These are phyloP conservation scores for Xylariaceae sp. DNA, from an alignment of 2,329 filamentous ascomycete genomes.

Conservation along the genomic window DNA sequence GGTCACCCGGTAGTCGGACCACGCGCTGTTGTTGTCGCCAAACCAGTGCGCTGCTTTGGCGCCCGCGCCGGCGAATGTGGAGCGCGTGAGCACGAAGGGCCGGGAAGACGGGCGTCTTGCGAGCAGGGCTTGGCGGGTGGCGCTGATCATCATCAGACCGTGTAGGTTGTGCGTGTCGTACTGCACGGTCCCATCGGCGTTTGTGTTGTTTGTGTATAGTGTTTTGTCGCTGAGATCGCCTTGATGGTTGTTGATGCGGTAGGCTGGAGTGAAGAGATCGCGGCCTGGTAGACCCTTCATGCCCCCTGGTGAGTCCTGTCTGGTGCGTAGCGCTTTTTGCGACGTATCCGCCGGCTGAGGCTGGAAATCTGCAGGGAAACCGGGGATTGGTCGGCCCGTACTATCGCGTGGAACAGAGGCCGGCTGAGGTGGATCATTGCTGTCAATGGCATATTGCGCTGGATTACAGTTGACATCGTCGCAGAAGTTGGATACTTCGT, in stretches of 20 bases:
- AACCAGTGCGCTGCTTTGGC: constrained; percentile 56
- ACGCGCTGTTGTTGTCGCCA: constrained; percentile 53
- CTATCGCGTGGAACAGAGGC: constrained; percentile 55
- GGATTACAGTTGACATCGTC: constrained; percentile 29
- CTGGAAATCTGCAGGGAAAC: constrained; percentile 66
- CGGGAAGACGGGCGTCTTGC: constrained; percentile 59
- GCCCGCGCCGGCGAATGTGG: constrained; percentile 68
- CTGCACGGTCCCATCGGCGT: constrained; percentile 62
- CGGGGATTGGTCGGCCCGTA: constrained; percentile 52
- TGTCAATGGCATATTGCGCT: constrained; percentile 8
- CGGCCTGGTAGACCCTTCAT: constrained; percentile 61
- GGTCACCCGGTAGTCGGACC: constrained; percentile 55
- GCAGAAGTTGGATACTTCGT: constrained; percentile 54
- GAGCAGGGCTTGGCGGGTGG: constrained; percentile 62
- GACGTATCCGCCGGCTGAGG: constrained; percentile 41
- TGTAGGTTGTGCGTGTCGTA: constrained; percentile 74
- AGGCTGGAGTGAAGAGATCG: constrained; percentile 64
- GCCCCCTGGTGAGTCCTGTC: constrained; percentile 34
- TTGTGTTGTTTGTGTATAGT: constrained; percentile 63
- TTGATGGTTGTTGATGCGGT: constrained; percentile 60
- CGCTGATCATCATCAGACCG: constrained; percentile 67
- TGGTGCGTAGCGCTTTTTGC: neutral
- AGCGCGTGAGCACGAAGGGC: constrained; percentile 68
- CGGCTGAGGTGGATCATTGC: constrained; percentile 52
- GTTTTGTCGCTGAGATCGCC: constrained; percentile 52